These are phyloP conservation scores for Tricholoma terreum DNA, from an alignment of 768 basidiomycete species.

Conservation along the genomic window DNA sequence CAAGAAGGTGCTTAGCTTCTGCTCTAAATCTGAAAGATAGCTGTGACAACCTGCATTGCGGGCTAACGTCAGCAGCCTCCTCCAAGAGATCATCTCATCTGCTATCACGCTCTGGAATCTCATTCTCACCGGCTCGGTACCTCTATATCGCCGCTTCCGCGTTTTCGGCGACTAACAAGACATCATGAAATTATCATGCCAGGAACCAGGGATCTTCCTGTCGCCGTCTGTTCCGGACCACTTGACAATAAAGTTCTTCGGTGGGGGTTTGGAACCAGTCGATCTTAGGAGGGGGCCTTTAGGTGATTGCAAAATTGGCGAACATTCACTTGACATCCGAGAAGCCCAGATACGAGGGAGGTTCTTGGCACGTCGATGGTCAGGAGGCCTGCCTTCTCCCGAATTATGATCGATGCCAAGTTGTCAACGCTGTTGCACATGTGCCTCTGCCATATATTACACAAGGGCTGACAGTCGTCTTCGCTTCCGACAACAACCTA, in stretches of 20 bases:
- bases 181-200: constrained; percentile 1
- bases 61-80: constrained; percentile 19
- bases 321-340: constrained; percentile 34
- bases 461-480: constrained; percentile 23
- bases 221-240: constrained; percentile 2
- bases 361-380: constrained; percentile 39
- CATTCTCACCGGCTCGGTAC: constrained; percentile 11
- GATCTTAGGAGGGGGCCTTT: constrained; percentile 15
- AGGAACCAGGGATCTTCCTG: constrained; percentile 12
- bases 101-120: constrained; percentile 30
- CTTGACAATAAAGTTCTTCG: background rate
- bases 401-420: background rate
- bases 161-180: background rate
- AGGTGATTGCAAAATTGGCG: constrained; percentile 32
- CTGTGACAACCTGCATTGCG: background rate
- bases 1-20: constrained; percentile 3
- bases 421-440: constrained; percentile 4
- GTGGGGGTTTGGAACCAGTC: background rate
- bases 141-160: background rate
- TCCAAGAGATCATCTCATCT: constrained; percentile 25
- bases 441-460: constrained; percentile 25
- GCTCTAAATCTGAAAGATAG: background rate
- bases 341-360: constrained; percentile 33
- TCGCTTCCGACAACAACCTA: constrained; percentile 26
- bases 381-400: constrained; percentile 10